Conservation (phyloP, 176 grass and related monocot species). For the Avena atlantica region DNA sequence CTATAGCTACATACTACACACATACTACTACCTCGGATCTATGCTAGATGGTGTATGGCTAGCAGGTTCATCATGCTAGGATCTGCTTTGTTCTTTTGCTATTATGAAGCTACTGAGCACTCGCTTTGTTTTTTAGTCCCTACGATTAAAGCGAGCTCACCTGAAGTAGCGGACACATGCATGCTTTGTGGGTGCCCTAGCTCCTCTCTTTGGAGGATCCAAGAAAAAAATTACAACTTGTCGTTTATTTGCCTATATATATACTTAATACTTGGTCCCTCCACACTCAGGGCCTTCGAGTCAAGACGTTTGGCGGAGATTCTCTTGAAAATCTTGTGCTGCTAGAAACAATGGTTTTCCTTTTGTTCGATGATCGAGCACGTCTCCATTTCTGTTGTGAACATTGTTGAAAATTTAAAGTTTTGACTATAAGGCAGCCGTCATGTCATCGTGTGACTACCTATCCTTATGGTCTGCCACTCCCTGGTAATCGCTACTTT, state of each 20-base stretch:
- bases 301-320: not conserved
- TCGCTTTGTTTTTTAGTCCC: slow-evolving; percentile 57
- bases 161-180: slow-evolving; percentile 55
- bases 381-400: not conserved
- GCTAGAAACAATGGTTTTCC: not conserved
- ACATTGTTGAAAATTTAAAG: not conserved
- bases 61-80: slow-evolving; percentile 45
- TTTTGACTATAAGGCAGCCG: not conserved
- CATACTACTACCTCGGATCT: slow-evolving; percentile 22
- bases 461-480: not conserved
- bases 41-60: slow-evolving; percentile 39
- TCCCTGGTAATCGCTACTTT: not conserved
- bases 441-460: not conserved
- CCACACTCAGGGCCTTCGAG: not conserved
- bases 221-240: slow-evolving; percentile 39
- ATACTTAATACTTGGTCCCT: not conserved
- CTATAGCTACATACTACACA: slow-evolving; percentile 11
- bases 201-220: slow-evolving; percentile 11
- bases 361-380: not conserved
- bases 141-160: slow-evolving; percentile 57
- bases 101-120: slow-evolving; percentile 50
- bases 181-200: slow-evolving; percentile 48
- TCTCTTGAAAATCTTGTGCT: not conserved
- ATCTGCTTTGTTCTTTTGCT: slow-evolving; percentile 59
- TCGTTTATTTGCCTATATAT: not conserved